Percentiles rank a stretch among this genome's conserved stretches.
phyloP scores from a whole-genome alignment of 306 rosid genomes.

The Quercus ilex region DNA sequence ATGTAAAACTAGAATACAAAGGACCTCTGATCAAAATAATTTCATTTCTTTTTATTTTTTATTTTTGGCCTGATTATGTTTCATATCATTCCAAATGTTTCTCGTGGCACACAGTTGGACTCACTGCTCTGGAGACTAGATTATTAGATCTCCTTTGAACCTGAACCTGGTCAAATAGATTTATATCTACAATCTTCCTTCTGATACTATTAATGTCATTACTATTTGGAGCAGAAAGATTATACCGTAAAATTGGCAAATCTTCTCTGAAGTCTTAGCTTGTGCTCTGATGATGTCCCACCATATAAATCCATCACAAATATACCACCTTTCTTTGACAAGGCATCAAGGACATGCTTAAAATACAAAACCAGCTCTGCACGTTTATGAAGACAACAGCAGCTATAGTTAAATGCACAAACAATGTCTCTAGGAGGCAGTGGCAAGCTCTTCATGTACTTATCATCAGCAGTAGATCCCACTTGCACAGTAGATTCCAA shows the following conservation, averaged over 20 bases:
- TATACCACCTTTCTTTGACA: conserved; percentile 80
- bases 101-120: neutral
- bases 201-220: neutral
- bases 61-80: neutral
- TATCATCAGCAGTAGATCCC: conserved; percentile 31
- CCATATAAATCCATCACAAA: conserved; percentile 95
- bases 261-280: conserved; percentile 75
- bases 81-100: neutral
- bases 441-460: conserved; percentile 32
- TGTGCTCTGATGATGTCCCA: conserved; percentile 84
- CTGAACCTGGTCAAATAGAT: neutral
- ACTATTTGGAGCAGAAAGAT: conserved; percentile 13
- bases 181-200: conserved; percentile 12
- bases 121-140: neutral
- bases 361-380: conserved; percentile 74
- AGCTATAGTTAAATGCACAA: conserved; percentile 93
- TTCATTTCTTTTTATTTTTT: neutral
- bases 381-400: conserved; percentile 90
- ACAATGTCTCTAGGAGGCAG: conserved; percentile 70
- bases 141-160: neutral
- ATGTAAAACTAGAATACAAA: neutral
- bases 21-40: neutral
- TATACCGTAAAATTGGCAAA: conserved; percentile 84
- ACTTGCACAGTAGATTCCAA: conserved; percentile 31
- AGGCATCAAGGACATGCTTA: conserved; percentile 59